Conservation (phyloP, 2,329 filamentous ascomycete genomes). For the Hysterium pulicare region DNA sequence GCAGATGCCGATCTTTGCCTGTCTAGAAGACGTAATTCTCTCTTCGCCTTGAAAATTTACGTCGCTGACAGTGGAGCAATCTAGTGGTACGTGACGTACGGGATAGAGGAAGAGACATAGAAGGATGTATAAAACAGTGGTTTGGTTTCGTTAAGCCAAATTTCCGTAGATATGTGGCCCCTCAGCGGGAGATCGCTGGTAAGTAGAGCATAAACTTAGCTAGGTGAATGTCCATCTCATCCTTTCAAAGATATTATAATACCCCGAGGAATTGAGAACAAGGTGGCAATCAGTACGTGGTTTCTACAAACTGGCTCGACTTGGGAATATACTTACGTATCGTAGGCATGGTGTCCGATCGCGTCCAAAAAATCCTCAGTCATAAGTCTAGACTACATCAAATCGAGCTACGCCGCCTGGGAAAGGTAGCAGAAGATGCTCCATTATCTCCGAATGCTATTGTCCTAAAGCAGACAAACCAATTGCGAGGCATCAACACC, state of each 20-base stretch:
- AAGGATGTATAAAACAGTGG: slow-evolving; percentile 98
- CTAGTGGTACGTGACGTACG: slow-evolving; percentile 81
- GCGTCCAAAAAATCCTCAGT: slow-evolving; percentile 81
- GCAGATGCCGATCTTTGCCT: slow-evolving; percentile 93
- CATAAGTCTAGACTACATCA: slow-evolving; percentile 84
- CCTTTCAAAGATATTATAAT: slow-evolving; percentile 75
- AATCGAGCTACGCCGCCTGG: slow-evolving; percentile 71
- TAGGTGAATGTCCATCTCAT: slow-evolving; percentile 24
- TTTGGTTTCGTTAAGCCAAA: slow-evolving; percentile 95
- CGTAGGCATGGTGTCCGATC: slow-evolving; percentile 81
- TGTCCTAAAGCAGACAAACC: slow-evolving; percentile 71
- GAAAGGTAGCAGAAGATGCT: slow-evolving; percentile 66
- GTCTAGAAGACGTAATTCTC: slow-evolving; percentile 70
- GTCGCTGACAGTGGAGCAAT: slow-evolving; percentile 8
- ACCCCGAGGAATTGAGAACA: slow-evolving; percentile 89
- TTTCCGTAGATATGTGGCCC: slow-evolving; percentile 89
- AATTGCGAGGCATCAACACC: slow-evolving; percentile 84
- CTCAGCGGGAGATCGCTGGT: slow-evolving; percentile 83
- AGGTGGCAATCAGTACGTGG: slow-evolving; percentile 67
- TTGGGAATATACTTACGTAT: slow-evolving; percentile 29
- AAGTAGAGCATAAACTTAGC: slow-evolving; percentile 37
- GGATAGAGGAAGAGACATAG: slow-evolving; percentile 84
- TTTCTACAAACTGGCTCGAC: slow-evolving; percentile 17
- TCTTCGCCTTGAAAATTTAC: slow-evolving; percentile 4
- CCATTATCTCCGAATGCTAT: slow-evolving; percentile 73